A percentile compares a stretch with the other conserved stretches of the same genome.
phyloP scores from a whole-genome alignment of 768 basidiomycete species.

The Termitomyces sp. region DNA sequence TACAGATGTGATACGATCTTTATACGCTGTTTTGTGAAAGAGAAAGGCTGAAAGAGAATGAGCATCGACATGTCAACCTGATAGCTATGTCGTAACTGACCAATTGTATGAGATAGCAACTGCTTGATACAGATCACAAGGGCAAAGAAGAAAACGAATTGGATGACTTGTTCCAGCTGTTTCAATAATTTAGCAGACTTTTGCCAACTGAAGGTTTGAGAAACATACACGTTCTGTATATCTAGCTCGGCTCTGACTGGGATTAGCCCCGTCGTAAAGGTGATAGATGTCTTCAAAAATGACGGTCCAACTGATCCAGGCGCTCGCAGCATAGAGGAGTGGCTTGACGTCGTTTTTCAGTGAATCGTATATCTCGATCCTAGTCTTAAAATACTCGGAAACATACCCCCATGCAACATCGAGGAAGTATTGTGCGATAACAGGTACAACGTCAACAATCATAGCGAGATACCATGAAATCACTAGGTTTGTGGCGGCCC shows the following conservation, averaged over 20 bases:
- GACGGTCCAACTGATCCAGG: conserved; percentile 72
- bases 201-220: neutral
- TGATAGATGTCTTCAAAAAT: conserved; percentile 64
- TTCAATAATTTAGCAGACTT: neutral
- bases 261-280: conserved; percentile 39
- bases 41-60: conserved; percentile 42
- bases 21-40: conserved; percentile 75
- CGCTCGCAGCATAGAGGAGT: conserved; percentile 63
- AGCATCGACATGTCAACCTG: neutral
- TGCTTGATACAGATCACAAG: conserved; percentile 58
- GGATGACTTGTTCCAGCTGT: conserved; percentile 56
- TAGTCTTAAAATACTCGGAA: conserved; percentile 60
- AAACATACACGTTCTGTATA: conserved; percentile 53
- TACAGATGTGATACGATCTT: conserved; percentile 62
- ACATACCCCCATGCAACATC: conserved; percentile 70
- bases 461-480: conserved; percentile 78
- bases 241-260: conserved; percentile 41
- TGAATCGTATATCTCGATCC: conserved; percentile 64
- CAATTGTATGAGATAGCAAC: conserved; percentile 66
- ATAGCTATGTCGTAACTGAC: conserved; percentile 17
- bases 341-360: conserved; percentile 70
- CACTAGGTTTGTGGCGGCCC: conserved; percentile 73
- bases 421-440: conserved; percentile 45
- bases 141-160: conserved; percentile 73
- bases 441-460: conserved; percentile 64